Base-by-base conservation (phyloP, 2,329 filamentous ascomycete species). In the Fusarium sp. region DNA sequence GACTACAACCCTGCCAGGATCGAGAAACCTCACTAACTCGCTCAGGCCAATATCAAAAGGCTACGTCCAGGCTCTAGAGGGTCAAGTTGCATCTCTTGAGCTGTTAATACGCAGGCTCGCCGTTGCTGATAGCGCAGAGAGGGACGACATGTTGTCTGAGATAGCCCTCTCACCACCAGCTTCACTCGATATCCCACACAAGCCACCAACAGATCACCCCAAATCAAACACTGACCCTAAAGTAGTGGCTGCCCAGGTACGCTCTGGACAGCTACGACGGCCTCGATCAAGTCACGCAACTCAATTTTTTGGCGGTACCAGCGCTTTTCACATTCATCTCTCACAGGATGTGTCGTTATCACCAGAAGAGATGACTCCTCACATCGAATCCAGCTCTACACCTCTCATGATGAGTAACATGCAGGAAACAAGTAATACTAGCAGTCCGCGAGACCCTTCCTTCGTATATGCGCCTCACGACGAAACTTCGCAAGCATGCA, bases 231-330 rank as follows among this genome's bases (percentile, higher is more conserved):
- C 73, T 8, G 74, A 77, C 38, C 75, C 75, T 22, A 77, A 74
- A 44, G 58, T 79, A 7, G 77, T 76, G 7, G 75, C 76, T 8
- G 78, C 78, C 1, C 75, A 78, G 24, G 71, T 77, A 8, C 73
- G 76, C 14, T 77, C 77, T 2, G 78, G 78, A 2, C 78, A 79
- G 74, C 48, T 81, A 24, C 79, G 82, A 6, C 80, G 81, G 18
- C 75, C 83, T 48, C 77, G 79, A 48, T 78, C 78, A 39, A 80
- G 81, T 18, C 81, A 79, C 39, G 77, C 80, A 7, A 75, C 81
- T 5, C 82, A 84, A 59, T 85, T 85, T 74, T 86, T 83, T 72
- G 83, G 84, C 9, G 79, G 82, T 17, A 85, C 83, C 17, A 85
- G 83, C 63, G 78, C 84, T 18, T 83, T 84, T 60, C 82, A 82